A percentile compares a stretch with the other conserved stretches of the same genome.
phyloP scores from a whole-genome alignment of 2,329 filamentous ascomycete species.

The Triangularia setosa region DNA sequence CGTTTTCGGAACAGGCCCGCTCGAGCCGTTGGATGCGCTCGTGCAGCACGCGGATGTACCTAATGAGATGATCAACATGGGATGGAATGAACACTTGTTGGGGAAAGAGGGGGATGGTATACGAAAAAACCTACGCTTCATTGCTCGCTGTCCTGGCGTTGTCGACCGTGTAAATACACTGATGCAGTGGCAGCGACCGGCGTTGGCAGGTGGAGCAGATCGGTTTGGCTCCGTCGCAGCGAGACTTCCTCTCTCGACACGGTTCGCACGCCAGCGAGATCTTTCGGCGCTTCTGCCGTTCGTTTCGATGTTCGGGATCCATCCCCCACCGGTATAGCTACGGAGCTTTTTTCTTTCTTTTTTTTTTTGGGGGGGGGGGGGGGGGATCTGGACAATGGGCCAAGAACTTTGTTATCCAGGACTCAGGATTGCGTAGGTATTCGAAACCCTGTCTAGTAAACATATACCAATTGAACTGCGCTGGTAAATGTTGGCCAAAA shows the following conservation, averaged over 20 bases:
- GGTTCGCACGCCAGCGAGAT: slow-evolving; percentile 40
- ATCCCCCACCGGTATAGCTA: neutral
- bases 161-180: slow-evolving; percentile 37
- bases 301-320: neutral
- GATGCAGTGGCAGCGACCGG: slow-evolving; percentile 31
- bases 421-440: no score
- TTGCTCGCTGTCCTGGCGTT: slow-evolving; percentile 36
- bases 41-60: slow-evolving; percentile 26
- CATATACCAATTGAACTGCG: no score
- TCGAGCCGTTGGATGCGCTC: slow-evolving; percentile 30
- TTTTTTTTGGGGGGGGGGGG: no score
- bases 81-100: neutral
- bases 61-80: neutral
- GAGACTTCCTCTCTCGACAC: slow-evolving; percentile 39
- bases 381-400: no score
- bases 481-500: no score
- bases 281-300: slow-evolving; percentile 17
- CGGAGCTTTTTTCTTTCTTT: no score
- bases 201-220: slow-evolving; percentile 41
- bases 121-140: slow-evolving; percentile 28
- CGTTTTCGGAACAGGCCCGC: slow-evolving; percentile 20
- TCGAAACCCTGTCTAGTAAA: no score
- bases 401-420: no score
- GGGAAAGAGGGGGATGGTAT: neutral
- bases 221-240: slow-evolving; percentile 42